phyloP scores from a whole-genome alignment of 164 flowering plant genomes.

The Paratinospora sagittata region DNA sequence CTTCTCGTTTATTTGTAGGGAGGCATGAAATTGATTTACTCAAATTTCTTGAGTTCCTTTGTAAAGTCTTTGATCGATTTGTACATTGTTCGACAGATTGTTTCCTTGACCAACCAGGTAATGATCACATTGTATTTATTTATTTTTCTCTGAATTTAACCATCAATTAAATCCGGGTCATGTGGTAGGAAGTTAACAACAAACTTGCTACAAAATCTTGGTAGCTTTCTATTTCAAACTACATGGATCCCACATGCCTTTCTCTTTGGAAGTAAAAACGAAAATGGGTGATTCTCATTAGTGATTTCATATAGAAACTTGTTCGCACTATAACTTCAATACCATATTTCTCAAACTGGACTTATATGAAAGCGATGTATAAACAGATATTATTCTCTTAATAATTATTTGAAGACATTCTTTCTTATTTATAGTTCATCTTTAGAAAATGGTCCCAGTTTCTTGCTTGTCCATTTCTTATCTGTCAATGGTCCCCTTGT shows the following conservation, averaged over 20 bases:
- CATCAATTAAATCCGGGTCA: background rate
- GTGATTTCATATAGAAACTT: background rate
- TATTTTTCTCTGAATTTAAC: background rate
- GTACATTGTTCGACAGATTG: background rate
- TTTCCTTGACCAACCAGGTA: background rate
- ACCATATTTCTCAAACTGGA: background rate
- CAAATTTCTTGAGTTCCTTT: background rate
- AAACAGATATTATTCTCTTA: constrained; percentile 1
- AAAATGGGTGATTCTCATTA: background rate
- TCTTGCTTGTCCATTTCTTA: constrained; percentile 5
- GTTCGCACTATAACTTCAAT: background rate
- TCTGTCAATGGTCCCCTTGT: constrained; percentile 14
- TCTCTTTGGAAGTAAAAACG: background rate
- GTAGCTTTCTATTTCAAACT: constrained; percentile 9
- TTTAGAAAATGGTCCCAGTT: constrained; percentile 24
- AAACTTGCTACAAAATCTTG: background rate
- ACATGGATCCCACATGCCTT: background rate
- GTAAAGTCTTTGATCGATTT: background rate
- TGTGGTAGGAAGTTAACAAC: background rate
- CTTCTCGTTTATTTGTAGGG: background rate
- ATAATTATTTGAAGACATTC: constrained; percentile 7
- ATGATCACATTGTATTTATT: background rate
- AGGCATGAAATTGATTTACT: background rate
- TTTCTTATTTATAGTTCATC: constrained; percentile 8
- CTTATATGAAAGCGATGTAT: constrained; percentile 6